phyloP scores from a whole-genome alignment of 768 basidiomycete species.

The Suillus variegatus region DNA sequence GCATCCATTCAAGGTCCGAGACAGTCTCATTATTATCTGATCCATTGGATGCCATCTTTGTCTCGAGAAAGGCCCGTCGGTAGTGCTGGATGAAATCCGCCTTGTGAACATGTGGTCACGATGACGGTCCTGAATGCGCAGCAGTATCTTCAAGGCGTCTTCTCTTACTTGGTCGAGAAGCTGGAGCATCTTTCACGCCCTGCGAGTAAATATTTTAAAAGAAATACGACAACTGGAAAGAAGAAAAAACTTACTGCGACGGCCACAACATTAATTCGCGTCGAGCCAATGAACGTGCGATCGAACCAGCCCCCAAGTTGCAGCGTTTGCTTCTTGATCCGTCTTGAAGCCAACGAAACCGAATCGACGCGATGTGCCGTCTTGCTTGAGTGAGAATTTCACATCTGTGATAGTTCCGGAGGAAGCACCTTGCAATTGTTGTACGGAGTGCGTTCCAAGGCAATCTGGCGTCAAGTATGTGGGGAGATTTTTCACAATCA shows the following conservation, averaged over 20 bases:
- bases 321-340: conserved; percentile 68
- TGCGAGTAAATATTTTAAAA: conserved; percentile 27
- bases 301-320: conserved; percentile 77
- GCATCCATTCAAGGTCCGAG: conserved; percentile 79
- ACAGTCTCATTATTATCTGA: conserved; percentile 35
- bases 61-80: not conserved
- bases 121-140: not conserved
- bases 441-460: conserved; percentile 69
- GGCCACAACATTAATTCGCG: conserved; percentile 71
- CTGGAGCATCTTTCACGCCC: conserved; percentile 70
- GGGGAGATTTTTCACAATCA: conserved; percentile 83
- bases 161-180: conserved; percentile 70
- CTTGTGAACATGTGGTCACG: conserved; percentile 14
- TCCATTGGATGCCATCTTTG: not conserved
- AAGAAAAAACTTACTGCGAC: conserved; percentile 61
- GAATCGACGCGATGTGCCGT: conserved; percentile 83
- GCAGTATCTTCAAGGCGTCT: conserved; percentile 40
- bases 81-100: conserved; percentile 20
- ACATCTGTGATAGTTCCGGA: conserved; percentile 81
- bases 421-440: conserved; percentile 49
- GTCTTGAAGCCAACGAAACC: conserved; percentile 93
- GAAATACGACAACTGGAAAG: conserved; percentile 3
- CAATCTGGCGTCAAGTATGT: conserved; percentile 62
- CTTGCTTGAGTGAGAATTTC: conserved; percentile 72
- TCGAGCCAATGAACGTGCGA: conserved; percentile 78